Percentiles rank a stretch among this genome's conserved stretches.
Conservation (phyloP, 495 filamentous ascomycete species). For the Neurospora sp. region DNA sequence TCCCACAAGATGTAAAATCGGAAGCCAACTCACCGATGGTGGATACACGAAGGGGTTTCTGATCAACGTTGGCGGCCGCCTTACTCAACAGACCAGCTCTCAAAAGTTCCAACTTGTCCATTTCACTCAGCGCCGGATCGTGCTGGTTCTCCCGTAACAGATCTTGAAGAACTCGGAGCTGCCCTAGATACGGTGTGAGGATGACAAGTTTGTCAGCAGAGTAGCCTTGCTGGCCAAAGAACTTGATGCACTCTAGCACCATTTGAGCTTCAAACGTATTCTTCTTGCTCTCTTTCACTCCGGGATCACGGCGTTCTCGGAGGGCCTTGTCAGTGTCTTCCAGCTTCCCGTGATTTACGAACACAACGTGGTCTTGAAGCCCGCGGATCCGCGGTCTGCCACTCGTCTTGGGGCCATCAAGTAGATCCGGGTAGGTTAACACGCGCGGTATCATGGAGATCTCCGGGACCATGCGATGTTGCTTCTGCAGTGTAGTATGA, state of each 20-base stretch:
- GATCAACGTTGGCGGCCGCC: slow-evolving; percentile 40
- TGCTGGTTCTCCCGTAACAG: slow-evolving; percentile 40
- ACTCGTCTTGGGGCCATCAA: slow-evolving; percentile 46
- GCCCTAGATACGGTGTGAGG: slow-evolving; percentile 66
- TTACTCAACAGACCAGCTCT: slow-evolving; percentile 51
- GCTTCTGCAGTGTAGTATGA: slow-evolving; percentile 47
- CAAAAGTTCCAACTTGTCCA: slow-evolving; percentile 54
- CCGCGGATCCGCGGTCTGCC: slow-evolving; percentile 25
- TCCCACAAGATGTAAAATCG: neutral
- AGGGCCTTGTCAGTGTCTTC: slow-evolving; percentile 38
- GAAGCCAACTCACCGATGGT: slow-evolving; percentile 47
- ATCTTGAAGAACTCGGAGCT: slow-evolving; percentile 49
- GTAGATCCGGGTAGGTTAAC: slow-evolving; percentile 55
- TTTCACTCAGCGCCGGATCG: slow-evolving; percentile 53
- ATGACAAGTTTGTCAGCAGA: slow-evolving; percentile 55
- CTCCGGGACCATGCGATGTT: slow-evolving; percentile 63
- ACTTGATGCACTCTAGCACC: slow-evolving; percentile 55
- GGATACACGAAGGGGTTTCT: slow-evolving; percentile 47
- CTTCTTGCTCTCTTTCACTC: slow-evolving; percentile 42
- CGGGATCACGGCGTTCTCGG: slow-evolving; percentile 43
- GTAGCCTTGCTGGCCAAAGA: slow-evolving; percentile 71
- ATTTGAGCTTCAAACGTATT: slow-evolving; percentile 63
- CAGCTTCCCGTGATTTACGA: slow-evolving; percentile 49
- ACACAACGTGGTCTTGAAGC: slow-evolving; percentile 53
- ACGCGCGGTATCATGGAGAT: slow-evolving; percentile 52